phyloP scores from a whole-genome alignment of 2,329 filamentous ascomycete genomes.

The Stachybotrys chlorohalonatus region DNA sequence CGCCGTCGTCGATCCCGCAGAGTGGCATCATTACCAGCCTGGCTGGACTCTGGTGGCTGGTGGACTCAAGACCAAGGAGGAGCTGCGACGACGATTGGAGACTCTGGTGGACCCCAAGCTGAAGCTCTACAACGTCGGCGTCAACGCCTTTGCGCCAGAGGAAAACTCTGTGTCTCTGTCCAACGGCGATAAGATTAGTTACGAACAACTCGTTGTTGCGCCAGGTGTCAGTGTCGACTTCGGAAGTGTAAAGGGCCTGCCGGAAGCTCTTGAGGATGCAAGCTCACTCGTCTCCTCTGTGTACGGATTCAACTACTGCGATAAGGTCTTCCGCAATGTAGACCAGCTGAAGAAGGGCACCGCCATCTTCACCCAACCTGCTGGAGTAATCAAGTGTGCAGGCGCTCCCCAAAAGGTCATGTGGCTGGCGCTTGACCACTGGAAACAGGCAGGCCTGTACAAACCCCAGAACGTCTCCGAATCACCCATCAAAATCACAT shows the following conservation, averaged over 20 bases:
- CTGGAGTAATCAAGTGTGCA: constrained; percentile 50
- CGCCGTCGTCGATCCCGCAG: constrained; percentile 53
- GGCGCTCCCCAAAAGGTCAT: constrained; percentile 53
- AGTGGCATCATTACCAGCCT: constrained; percentile 59
- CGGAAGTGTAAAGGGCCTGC: constrained; percentile 45
- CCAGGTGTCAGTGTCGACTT: constrained; percentile 47
- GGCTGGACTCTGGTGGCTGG: constrained; percentile 63
- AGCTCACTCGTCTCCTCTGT: constrained; percentile 44
- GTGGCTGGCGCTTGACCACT: constrained; percentile 53
- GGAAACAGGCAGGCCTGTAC: constrained; percentile 45
- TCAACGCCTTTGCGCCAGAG: constrained; percentile 42
- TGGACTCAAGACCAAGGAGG: constrained; percentile 53
- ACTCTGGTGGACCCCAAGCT: constrained; percentile 50
- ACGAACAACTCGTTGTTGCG: constrained; percentile 56
- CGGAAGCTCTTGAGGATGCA: constrained; percentile 42
- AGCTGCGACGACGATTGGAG: constrained; percentile 41
- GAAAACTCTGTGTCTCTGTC: constrained; percentile 46
- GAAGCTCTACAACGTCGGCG: constrained; percentile 47
- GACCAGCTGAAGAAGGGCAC: constrained; percentile 36
- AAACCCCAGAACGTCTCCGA: constrained; percentile 22
- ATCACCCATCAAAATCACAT: constrained; percentile 41
- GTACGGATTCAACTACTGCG: constrained; percentile 46
- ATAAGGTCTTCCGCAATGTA: constrained; percentile 42
- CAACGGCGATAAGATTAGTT: constrained; percentile 46
- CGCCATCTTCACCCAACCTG: constrained; percentile 52